Evolutionary conservation across 2,329 filamentous ascomycete genomes (phyloP).

Genomic region (Aspergillus tubingensis): DNA sequence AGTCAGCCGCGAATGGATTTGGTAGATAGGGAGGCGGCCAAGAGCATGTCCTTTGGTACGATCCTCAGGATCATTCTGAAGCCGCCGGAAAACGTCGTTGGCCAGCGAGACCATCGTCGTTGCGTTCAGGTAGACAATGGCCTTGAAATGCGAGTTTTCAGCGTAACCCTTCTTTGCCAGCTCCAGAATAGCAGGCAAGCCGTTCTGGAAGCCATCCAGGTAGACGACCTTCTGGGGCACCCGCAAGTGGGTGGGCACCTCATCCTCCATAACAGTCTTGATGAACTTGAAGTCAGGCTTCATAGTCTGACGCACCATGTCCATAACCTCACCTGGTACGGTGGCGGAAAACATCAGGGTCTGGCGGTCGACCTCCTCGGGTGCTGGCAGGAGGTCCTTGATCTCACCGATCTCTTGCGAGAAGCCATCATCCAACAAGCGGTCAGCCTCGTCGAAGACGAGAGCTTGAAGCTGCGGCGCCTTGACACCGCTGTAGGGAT

Average conservation of each 20-base stretch:
- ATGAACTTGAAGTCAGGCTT: constrained; percentile 85
- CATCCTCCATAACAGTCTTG: constrained; percentile 80
- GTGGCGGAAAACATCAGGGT: constrained; percentile 96
- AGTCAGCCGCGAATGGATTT: constrained; percentile 77
- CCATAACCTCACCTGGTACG: constrained; percentile 78
- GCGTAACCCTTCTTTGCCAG: constrained; percentile 56
- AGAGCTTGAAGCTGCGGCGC: constrained; percentile 63
- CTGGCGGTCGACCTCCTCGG: constrained; percentile 68
- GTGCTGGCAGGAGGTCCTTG: constrained; percentile 62
- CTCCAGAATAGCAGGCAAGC: constrained; percentile 75
- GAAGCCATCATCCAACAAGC: constrained; percentile 69
- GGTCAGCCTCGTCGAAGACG: constrained; percentile 68
- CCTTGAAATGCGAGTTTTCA: constrained; percentile 72
- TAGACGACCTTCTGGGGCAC: constrained; percentile 78
- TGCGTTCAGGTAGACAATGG: constrained; percentile 88
- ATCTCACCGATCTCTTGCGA: constrained; percentile 66
- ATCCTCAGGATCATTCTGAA: constrained; percentile 41
- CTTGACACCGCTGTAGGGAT: constrained; percentile 62
- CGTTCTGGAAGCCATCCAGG: constrained; percentile 70
- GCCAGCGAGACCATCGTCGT: constrained; percentile 71
- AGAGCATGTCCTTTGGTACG: constrained; percentile 31
- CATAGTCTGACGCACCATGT: constrained; percentile 75
- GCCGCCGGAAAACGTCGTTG: constrained; percentile 58
- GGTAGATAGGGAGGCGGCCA: constrained; percentile 44
- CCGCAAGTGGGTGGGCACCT: constrained; percentile 78